phyloP scores from a whole-genome alignment of 116 monocot species.

The Zostera marina region DNA sequence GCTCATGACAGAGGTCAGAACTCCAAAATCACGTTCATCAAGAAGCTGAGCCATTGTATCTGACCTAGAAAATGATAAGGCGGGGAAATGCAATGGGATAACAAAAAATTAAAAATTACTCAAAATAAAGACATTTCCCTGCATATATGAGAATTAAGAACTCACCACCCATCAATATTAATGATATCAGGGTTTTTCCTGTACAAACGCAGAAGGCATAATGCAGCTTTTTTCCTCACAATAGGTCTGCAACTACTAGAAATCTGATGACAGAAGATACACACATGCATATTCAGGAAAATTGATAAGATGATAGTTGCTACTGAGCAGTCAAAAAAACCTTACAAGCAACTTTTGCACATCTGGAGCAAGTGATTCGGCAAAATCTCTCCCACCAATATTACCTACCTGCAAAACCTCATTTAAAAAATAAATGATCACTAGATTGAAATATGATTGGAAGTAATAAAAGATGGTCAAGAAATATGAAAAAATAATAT shows the following conservation, averaged over 20 bases:
- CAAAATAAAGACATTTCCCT: background rate
- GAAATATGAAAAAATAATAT: too few relatives aligned
- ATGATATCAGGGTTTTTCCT: conserved; percentile 95
- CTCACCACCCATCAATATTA: conserved; percentile 96
- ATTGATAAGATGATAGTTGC: background rate
- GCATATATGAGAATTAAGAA: conserved; percentile 16
- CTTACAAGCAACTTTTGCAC: conserved; percentile 95
- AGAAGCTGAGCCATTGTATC: conserved; percentile 96
- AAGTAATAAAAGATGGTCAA: too few relatives aligned
- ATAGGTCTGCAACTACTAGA: conserved; percentile 93
- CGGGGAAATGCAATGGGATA: background rate
- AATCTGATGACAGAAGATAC: conserved; percentile 29
- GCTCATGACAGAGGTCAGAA: conserved; percentile 93
- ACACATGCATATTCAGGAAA: background rate
- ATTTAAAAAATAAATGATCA: background rate
- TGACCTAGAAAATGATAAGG: conserved; percentile 37
- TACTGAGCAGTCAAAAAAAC: background rate
- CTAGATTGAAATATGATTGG: background rate
- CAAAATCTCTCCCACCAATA: conserved; percentile 93
- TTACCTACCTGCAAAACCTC: conserved; percentile 64
- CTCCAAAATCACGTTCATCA: conserved; percentile 95
- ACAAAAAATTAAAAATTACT: background rate
- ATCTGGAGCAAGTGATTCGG: conserved; percentile 93
- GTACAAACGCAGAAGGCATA: conserved; percentile 86
- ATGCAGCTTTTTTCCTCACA: conserved; percentile 92